Percentiles rank a stretch among this genome's conserved stretches.
These are phyloP conservation scores for Seminavis robusta DNA, from an alignment of 108 stramenopile genomes.

Conservation along the genomic window DNA sequence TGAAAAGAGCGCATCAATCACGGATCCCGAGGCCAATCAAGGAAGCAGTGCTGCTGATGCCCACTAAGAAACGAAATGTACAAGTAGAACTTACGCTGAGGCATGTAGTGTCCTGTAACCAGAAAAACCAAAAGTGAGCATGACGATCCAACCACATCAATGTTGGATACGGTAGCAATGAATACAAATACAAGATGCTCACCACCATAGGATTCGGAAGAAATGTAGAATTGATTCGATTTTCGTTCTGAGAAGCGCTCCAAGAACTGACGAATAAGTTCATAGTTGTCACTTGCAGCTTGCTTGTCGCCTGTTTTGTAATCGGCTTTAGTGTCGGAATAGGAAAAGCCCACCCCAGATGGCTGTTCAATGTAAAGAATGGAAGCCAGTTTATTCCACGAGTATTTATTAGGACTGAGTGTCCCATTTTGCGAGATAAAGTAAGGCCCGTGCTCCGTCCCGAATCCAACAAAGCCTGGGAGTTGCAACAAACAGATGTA, in stretches of 20 bases:
- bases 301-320: constrained; percentile 23
- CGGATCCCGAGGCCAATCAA: neutral
- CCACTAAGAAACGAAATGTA: no score
- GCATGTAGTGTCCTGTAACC: constrained; percentile 40
- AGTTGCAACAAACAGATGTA: no score
- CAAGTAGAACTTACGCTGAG: constrained; percentile 17
- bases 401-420: constrained; percentile 24
- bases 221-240: constrained; percentile 33
- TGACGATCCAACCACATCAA: no score
- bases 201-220: constrained; percentile 55
- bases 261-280: constrained; percentile 20
- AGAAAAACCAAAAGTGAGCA: no score
- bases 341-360: constrained; percentile 61
- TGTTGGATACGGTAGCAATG: no score
- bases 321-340: constrained; percentile 27
- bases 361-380: constrained; percentile 62
- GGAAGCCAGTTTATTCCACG: constrained; percentile 53
- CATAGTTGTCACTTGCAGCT: constrained; percentile 27
- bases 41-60: no score
- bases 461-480: constrained; percentile 37
- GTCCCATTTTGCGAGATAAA: constrained; percentile 7
- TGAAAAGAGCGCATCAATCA: neutral
- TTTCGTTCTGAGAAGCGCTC: constrained; percentile 26
- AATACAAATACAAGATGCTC: no score
- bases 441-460: constrained; percentile 45